Percentiles rank a stretch among this genome's conserved stretches.
Conservation (phyloP, 805 yeast species). For the Sugiyamaella floridensis region DNA sequence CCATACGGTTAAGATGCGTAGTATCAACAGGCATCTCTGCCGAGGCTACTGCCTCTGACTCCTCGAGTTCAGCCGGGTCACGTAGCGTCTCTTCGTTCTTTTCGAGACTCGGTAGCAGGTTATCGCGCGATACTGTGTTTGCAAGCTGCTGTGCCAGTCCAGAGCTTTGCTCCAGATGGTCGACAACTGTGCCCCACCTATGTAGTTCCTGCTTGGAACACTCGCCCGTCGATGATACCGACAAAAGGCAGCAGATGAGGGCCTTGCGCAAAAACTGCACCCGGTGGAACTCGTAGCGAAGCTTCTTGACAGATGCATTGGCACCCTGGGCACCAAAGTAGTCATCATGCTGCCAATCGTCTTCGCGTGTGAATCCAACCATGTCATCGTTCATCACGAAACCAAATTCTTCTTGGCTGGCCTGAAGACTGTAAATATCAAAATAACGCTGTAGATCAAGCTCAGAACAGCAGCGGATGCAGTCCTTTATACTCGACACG, state of each 20-base stretch:
- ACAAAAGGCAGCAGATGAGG: conserved; percentile 37
- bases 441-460: conserved; percentile 37
- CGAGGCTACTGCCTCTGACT: background rate
- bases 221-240: conserved; percentile 26
- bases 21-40: background rate
- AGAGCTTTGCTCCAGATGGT: conserved; percentile 14
- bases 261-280: conserved; percentile 38
- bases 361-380: conserved; percentile 5
- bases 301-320: conserved; percentile 20
- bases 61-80: background rate
- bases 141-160: conserved; percentile 14
- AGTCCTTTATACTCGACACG: conserved; percentile 23
- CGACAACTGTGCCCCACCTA: conserved; percentile 23
- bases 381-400: conserved; percentile 4
- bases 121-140: conserved; percentile 8
- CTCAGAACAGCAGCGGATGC: conserved; percentile 29
- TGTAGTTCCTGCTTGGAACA: conserved; percentile 19
- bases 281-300: conserved; percentile 31
- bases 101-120: conserved; percentile 2
- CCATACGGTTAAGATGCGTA: conserved; percentile 8
- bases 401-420: conserved; percentile 18
- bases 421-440: conserved; percentile 37
- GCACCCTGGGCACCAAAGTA: conserved; percentile 23
- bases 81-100: background rate
- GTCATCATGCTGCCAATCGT: conserved; percentile 6